Base-by-base conservation (phyloP, 1,284 basidiomycete genomes). In the Sanghuangporus sanghuang region DNA sequence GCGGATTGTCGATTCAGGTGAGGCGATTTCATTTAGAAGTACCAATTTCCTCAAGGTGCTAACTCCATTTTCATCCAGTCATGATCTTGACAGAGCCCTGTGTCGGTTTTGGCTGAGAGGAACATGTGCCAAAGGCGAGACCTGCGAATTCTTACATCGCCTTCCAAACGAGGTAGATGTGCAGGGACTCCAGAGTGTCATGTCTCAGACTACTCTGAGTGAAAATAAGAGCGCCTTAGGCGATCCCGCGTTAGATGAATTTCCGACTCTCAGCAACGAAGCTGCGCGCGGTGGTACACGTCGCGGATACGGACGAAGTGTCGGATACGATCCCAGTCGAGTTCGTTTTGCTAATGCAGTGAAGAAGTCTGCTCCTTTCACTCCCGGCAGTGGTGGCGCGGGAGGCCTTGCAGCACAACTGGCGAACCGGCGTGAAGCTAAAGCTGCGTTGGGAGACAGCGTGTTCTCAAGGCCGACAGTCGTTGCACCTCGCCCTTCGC, bases 101-200 rank as follows among this genome's bases (percentile, higher is more conserved):
- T 98, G 95, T 76, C 91, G 96, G 39, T 99, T 98, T 79, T 99
- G 96, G 96, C 83, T 99, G 48, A 85, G 95, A 57, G 96, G 96
- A 3, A 95, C 95, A 62, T 98, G 95, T 72, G 92, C 94, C 52
- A 98, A 98, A 75, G 90, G 94, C 58, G 95, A 96, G 64, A 86
- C 83, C 67, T 93, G 91, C 79, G 91, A 93, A 75, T 96, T 96
- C 75, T 76, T 96, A 70, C 94, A 96, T 71, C 91, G 92, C 71
- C 79, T 96, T 1, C 94, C 94, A 1, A 87, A 91, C 71, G 85
- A 92, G 70, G 83, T 88, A 57, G 87, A 92, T 71, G 79, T 91
- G 61, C 73, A 85, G 21, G 81, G 81, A 48, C 76, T 93, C 50
- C 86, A 85, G 57, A 79, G 80, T 52, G 87, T 89, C n/a, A 86